Base-by-base conservation (phyloP, 257 asterid species). In the Lycium ferocissimum region DNA sequence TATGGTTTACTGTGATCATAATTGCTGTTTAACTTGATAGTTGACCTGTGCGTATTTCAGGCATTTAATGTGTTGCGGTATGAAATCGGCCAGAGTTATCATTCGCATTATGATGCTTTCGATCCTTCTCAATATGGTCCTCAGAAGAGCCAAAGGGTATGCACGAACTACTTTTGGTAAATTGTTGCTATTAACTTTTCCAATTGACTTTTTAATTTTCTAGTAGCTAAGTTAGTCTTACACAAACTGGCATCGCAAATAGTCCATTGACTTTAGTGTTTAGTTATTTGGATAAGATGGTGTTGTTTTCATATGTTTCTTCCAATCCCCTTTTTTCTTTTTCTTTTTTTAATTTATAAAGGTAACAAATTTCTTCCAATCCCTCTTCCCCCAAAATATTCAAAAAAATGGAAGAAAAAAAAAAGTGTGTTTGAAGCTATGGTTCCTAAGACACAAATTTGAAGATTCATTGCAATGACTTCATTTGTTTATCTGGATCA, bases 141-240 rank as follows among this genome's bases (percentile, higher is more conserved):
- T 15, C 98, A 94, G 87, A 92, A 90, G 92, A 97, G 97, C 93
- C 98, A 93, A 87, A 91, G 99, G 96, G 99, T 97, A 93, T 85
- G 85, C 49, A 12, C 14, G 7, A 14, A 26, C 47, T 53, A 53
- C 82, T 53, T 53, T 78, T 5, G 2, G 45, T 14, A 26, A 26
- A 53, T 53, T 53, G 49, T 14, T 49, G 65, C 82, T 78, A 26
- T 78, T 78, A 51, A 26, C 65, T 13, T 78, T 26, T 78, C 47
- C 26, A 53, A 1, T 78, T 26, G 63, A 53, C 82, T 53, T 26
- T 26, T 26, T 54, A 53, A 53, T 12, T 53, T 26, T 53, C 61
- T 51, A 78, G 65, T 0, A 78, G 49, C 82, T 53, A 62, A 22
- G 51, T 51, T 17, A 70, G 53, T 47, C 22, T 13, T 22, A 7